Evolutionary conservation across 176 grass and related monocot genomes (phyloP).

Genomic region (Ananas comosus): DNA sequence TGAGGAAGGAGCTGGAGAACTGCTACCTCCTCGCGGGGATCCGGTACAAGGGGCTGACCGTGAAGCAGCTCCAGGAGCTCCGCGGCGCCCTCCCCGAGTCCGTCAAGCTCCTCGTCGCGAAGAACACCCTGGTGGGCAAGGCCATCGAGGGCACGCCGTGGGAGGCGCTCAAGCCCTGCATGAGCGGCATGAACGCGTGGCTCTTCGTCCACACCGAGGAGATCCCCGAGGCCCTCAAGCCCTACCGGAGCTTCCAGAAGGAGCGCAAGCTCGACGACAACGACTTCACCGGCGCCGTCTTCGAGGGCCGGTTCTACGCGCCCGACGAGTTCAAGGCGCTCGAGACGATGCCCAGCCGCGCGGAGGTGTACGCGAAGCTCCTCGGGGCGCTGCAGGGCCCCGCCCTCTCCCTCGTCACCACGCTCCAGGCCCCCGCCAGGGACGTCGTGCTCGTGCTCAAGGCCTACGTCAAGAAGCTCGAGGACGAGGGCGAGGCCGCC

Average conservation of each 20-base stretch:
- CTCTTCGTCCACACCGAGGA: constrained; percentile 96
- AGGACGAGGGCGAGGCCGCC: too few species aligned
- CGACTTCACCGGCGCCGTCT: constrained; percentile 91
- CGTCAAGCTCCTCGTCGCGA: constrained; percentile 60
- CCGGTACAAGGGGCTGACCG: constrained; percentile 84
- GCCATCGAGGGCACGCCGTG: constrained; percentile 69
- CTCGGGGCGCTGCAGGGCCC: constrained; percentile 74
- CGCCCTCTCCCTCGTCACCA: constrained; percentile 51
- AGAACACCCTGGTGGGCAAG: constrained; percentile 81
- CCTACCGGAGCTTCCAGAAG: constrained; percentile 90
- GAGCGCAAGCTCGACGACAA: constrained; percentile 70
- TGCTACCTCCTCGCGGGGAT: constrained; percentile 80
- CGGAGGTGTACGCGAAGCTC: constrained; percentile 68
- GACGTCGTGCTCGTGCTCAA: too few species aligned
- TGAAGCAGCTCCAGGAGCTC: constrained; percentile 75
- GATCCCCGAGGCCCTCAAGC: constrained; percentile 70
- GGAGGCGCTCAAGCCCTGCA: constrained; percentile 62
- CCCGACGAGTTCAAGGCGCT: constrained; percentile 78
- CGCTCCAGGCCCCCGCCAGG: constrained; percentile 38
- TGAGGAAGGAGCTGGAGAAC: constrained; percentile 53
- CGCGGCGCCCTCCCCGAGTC: constrained; percentile 43
- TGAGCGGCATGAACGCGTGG: constrained; percentile 93
- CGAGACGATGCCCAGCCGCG: constrained; percentile 80
- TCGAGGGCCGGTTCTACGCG: constrained; percentile 72
- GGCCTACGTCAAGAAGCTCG: too few species aligned